Evolutionary conservation across 345 rosid genomes (phyloP).

Genomic region (Camelina sativa): DNA sequence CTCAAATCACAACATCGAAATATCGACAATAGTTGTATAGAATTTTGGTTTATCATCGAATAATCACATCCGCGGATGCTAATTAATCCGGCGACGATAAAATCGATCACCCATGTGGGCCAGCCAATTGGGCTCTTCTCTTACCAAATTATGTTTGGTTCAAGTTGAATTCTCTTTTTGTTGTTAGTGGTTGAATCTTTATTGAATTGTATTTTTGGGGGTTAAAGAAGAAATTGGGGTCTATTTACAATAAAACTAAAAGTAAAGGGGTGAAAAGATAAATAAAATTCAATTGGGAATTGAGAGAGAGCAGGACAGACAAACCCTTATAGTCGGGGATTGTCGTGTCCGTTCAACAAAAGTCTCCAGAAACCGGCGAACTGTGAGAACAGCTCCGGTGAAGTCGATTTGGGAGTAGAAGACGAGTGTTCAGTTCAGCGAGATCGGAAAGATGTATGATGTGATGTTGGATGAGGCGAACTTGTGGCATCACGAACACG

Average conservation of each 20-base stretch:
- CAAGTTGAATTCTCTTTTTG: neutral
- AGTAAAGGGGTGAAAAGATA: neutral
- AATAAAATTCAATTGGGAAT: neutral
- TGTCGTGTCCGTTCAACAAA: neutral
- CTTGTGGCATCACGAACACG: neutral
- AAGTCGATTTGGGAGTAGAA: neutral
- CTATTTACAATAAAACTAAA: neutral
- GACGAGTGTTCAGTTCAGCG: neutral
- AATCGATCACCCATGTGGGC: neutral
- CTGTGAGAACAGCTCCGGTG: too few relatives aligned
- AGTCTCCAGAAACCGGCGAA: too few relatives aligned
- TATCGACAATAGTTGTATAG: too few relatives aligned
- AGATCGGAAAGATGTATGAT: slow-evolving; percentile 1
- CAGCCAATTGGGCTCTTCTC: neutral
- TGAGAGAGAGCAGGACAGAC: neutral
- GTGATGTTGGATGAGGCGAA: slow-evolving; percentile 13
- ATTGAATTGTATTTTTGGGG: neutral
- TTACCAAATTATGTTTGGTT: neutral
- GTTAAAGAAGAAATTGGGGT: neutral
- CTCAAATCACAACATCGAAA: too few relatives aligned
- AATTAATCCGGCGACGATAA: too few relatives aligned
- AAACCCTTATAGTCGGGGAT: too few relatives aligned
- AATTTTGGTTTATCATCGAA: too few relatives aligned
- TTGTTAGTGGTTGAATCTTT: too few relatives aligned
- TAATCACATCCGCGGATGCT: too few relatives aligned